A percentile compares a stretch with the other conserved stretches of the same genome.
Conservation (phyloP, 257 asterid species). For the Leptodermis oblonga region DNA sequence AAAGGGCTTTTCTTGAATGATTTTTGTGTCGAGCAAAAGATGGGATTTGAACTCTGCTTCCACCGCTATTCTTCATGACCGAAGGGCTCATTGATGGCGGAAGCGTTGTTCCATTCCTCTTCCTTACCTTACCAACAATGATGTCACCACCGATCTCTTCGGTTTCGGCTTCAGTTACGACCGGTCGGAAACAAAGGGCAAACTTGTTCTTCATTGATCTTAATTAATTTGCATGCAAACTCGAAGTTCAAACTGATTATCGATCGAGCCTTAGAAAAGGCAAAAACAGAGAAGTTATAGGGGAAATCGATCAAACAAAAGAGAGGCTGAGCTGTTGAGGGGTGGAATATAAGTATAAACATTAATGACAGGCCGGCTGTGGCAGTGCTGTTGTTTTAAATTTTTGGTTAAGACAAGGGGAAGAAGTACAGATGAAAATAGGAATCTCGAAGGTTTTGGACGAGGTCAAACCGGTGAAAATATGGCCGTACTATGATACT, state of each 20-base stretch:
- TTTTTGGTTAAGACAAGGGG: slow-evolving; percentile 4
- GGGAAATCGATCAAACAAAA: neutral
- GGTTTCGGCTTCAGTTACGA: slow-evolving; percentile 12
- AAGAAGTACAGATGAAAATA: too few species aligned
- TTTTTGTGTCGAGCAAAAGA: neutral
- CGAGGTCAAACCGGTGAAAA: neutral
- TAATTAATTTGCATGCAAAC: too few species aligned
- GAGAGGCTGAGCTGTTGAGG: neutral
- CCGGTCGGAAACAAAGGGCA: slow-evolving; percentile 23
- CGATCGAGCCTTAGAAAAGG: too few species aligned
- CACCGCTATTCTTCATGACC: neutral
- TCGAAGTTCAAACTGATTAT: neutral
- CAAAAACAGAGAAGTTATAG: too few species aligned
- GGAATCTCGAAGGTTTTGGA: neutral
- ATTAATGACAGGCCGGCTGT: slow-evolving; percentile 18
- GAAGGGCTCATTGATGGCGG: neutral
- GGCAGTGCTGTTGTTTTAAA: slow-evolving; percentile 1
- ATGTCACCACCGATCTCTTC: neutral
- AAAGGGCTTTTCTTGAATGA: slow-evolving; percentile 11
- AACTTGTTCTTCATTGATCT: slow-evolving; percentile 23
- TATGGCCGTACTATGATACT: neutral
- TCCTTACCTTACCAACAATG: neutral
- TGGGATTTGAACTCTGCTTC: neutral
- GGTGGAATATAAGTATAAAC: neutral
- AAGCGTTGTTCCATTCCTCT: neutral